phyloP scores from a whole-genome alignment of 768 basidiomycete species.

The Chlorophyllum brunneum region DNA sequence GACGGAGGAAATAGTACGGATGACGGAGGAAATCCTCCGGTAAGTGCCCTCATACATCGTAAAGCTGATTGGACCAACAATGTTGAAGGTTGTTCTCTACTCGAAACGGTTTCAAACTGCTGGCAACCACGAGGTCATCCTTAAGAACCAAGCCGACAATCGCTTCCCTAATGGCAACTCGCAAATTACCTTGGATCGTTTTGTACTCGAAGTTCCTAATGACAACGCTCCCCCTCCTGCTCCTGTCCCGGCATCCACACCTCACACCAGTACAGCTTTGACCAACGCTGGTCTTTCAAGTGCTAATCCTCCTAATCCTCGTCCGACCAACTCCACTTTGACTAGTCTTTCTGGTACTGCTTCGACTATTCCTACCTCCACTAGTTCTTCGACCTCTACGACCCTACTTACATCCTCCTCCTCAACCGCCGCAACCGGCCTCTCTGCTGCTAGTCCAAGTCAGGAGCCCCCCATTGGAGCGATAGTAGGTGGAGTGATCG shows the following conservation, averaged over 20 bases:
- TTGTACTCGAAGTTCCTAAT: conserved; percentile 2
- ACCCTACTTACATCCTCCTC: conserved; percentile 6
- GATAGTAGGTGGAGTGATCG: conserved; percentile 39
- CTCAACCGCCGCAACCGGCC: not conserved
- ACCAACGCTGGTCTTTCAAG: no score
- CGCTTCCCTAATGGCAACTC: conserved; percentile 22
- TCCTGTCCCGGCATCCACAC: not conserved
- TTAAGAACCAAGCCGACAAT: conserved; percentile 22
- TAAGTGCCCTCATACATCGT: conserved; percentile 12
- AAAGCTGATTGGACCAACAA: not conserved
- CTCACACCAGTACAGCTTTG: no score
- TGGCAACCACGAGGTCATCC: conserved; percentile 25
- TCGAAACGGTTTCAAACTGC: conserved; percentile 17
- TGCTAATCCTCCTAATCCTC: no score
- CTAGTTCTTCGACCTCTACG: no score
- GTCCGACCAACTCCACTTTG: no score
- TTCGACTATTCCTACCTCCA: no score
- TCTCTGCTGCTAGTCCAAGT: conserved; percentile 13
- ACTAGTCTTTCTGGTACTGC: no score
- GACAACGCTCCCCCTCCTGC: not conserved
- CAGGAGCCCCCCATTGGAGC: conserved; percentile 18
- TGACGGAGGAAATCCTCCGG: conserved; percentile 27
- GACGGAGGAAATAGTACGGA: no score
- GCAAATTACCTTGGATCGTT: conserved; percentile 23
- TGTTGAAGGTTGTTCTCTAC: conserved; percentile 21